A percentile compares a stretch with the other conserved stretches of the same genome.
Conservation (phyloP, 108 stramenopile species). For the Ochromonas danica region DNA sequence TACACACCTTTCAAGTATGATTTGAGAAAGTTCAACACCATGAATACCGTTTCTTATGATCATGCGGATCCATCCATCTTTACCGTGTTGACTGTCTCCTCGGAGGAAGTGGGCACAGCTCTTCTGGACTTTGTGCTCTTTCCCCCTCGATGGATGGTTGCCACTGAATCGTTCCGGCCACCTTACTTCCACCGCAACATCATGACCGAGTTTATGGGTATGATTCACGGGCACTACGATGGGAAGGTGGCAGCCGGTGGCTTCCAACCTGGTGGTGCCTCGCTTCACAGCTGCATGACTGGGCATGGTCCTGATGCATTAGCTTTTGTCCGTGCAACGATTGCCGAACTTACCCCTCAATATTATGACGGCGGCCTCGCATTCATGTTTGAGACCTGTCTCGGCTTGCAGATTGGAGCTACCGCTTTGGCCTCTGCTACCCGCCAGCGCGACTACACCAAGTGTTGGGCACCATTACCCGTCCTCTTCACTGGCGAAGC, state of each 20-base stretch:
- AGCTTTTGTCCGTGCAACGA: slow-evolving; percentile 64
- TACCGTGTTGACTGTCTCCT: slow-evolving; percentile 76
- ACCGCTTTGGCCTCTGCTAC: slow-evolving; percentile 59
- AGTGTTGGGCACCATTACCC: slow-evolving; percentile 66
- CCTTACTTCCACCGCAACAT: slow-evolving; percentile 88
- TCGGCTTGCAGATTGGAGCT: slow-evolving; percentile 61
- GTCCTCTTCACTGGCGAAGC: slow-evolving; percentile 34
- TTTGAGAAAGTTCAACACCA: slow-evolving; percentile 71
- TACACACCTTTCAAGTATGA: slow-evolving; percentile 86
- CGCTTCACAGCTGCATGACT: slow-evolving; percentile 78
- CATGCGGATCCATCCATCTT: slow-evolving; percentile 87
- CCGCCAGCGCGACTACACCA: slow-evolving; percentile 61
- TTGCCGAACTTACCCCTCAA: slow-evolving; percentile 59
- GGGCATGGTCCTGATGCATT: slow-evolving; percentile 82
- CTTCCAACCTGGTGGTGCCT: slow-evolving; percentile 77
- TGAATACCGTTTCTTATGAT: slow-evolving; percentile 84
- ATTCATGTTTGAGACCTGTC: slow-evolving; percentile 90
- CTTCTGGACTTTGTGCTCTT: slow-evolving; percentile 89
- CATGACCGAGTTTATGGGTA: slow-evolving; percentile 91
- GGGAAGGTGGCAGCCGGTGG: slow-evolving; percentile 69
- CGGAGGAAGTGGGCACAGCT: slow-evolving; percentile 73
- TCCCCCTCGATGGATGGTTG: slow-evolving; percentile 84
- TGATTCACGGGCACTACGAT: slow-evolving; percentile 66
- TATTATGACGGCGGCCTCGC: slow-evolving; percentile 79
- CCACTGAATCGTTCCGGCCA: slow-evolving; percentile 82